These are phyloP conservation scores for Zygnema circumcarinatum DNA, from an alignment of 139 green algal species.

Conservation along the genomic window DNA sequence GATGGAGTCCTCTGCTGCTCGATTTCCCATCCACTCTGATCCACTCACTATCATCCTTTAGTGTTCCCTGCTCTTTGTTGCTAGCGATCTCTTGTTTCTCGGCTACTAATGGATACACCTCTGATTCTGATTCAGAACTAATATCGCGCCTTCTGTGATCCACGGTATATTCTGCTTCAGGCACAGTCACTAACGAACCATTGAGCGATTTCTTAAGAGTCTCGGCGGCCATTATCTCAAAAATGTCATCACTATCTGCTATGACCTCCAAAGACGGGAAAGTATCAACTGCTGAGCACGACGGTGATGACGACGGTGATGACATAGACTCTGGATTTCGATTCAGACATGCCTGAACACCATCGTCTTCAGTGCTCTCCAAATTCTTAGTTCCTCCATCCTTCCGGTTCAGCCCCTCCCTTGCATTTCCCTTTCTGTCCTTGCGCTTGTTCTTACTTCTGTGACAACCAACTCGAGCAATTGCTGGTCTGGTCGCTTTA, in stretches of 20 bases:
- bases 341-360: too few relatives aligned
- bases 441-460: neutral
- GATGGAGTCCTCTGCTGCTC: neutral
- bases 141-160: neutral
- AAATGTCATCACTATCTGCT: constrained; percentile 28
- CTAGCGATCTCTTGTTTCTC: neutral
- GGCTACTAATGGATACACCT: neutral
- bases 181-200: neutral
- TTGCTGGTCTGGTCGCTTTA: neutral
- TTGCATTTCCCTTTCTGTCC: constrained; percentile 19
- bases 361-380: neutral
- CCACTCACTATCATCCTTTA: constrained; percentile 8
- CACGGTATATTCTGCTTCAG: neutral
- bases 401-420: neutral
- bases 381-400: neutral
- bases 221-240: constrained; percentile 48
- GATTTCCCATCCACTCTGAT: constrained; percentile 13
- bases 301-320: neutral
- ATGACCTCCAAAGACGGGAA: neutral
- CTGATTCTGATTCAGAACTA: neutral
- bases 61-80: neutral
- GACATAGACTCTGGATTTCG: constrained; percentile 1
- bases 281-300: neutral
- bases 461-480: neutral
- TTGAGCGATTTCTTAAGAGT: neutral